Percentiles rank a stretch among this genome's conserved stretches.
Conservation (phyloP, 129 eudicot genomes). For the Tagetes erecta region DNA sequence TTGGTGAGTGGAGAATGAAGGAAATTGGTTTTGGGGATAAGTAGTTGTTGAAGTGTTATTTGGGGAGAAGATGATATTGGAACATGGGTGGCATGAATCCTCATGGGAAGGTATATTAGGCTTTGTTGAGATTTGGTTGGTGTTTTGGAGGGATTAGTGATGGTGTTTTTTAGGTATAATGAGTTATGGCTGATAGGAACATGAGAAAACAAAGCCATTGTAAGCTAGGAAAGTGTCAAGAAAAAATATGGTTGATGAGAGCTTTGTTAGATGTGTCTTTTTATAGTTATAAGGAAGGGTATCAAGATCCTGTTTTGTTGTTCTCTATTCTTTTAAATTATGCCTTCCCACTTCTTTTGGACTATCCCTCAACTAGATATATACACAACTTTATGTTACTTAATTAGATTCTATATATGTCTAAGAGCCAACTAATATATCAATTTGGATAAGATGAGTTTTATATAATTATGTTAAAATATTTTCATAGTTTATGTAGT, state of each 20-base stretch:
- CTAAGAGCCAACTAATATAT: no score
- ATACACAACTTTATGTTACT: no score
- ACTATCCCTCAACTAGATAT: background rate
- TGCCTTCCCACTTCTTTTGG: background rate
- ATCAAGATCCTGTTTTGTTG: slow-evolving; percentile 4
- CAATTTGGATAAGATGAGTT: no score
- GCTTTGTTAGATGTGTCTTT: background rate
- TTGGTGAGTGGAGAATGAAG: slow-evolving; percentile 6
- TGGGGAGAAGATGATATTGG: slow-evolving; percentile 26
- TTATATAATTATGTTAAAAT: no score
- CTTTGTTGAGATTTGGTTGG: slow-evolving; percentile 12
- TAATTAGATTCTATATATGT: no score
- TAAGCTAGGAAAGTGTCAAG: background rate
- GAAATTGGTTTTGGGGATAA: slow-evolving; percentile 23
- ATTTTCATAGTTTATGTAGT: no score
- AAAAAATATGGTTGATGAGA: background rate
- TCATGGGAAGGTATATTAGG: slow-evolving; percentile 13
- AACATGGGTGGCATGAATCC: slow-evolving; percentile 23
- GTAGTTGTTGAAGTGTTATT: slow-evolving; percentile 28
- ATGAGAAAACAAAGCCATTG: slow-evolving; percentile 38
- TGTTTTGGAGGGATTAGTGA: slow-evolving; percentile 5
- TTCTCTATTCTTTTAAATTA: background rate
- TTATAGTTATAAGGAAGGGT: background rate
- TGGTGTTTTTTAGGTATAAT: slow-evolving; percentile 18
- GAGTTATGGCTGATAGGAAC: slow-evolving; percentile 17